These are phyloP conservation scores for Fragilariopsis cylindrus DNA, from an alignment of 108 stramenopile species.

Conservation along the genomic window DNA sequence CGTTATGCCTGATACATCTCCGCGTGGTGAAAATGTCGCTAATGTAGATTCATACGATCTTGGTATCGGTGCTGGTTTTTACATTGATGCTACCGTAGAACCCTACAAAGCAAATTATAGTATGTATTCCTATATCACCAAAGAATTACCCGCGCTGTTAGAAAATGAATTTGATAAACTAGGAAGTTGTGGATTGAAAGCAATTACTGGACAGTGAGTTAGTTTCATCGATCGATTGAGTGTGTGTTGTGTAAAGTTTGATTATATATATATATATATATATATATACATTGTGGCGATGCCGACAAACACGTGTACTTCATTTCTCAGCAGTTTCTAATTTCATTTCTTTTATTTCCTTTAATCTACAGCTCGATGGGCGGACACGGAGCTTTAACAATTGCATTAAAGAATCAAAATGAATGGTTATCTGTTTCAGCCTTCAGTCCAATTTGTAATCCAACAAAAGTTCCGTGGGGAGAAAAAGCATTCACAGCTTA, in stretches of 20 bases:
- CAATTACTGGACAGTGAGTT: conserved; percentile 83
- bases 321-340: conserved; percentile 1
- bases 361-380: conserved; percentile 46
- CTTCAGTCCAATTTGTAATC: conserved; percentile 96
- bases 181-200: conserved; percentile 45
- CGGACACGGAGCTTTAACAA: conserved; percentile 89
- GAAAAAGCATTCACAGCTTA: conserved; percentile 95
- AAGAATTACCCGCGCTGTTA: conserved; percentile 85
- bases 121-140: conserved; percentile 95
- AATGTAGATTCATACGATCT: conserved; percentile 92
- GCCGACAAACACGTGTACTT: neutral
- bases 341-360: conserved; percentile 2
- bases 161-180: conserved; percentile 49
- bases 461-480: conserved; percentile 91
- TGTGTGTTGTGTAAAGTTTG: neutral
- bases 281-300: too few relatives aligned
- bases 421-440: conserved; percentile 78
- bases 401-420: conserved; percentile 70
- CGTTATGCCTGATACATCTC: conserved; percentile 95
- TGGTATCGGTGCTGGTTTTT: conserved; percentile 97
- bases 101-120: conserved; percentile 84
- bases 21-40: conserved; percentile 85
- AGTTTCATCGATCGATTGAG: neutral
- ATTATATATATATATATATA: too few relatives aligned
- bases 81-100: conserved; percentile 91